Conservation (phyloP, 306 rosid genomes). For the Vachellia pachyceras region DNA sequence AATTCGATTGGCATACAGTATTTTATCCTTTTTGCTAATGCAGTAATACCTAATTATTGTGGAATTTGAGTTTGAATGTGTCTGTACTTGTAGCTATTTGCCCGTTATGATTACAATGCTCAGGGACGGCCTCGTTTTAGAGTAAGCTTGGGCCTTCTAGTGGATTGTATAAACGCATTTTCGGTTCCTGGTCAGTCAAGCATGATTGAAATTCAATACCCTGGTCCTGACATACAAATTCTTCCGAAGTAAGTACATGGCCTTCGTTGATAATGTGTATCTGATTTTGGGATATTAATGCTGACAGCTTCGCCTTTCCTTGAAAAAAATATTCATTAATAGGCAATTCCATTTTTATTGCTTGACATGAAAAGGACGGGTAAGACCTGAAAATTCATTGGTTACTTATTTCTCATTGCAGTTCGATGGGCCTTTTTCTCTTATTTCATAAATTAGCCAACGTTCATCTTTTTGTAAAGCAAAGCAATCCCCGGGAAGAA, state of each 20-base stretch:
- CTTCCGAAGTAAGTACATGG: slow-evolving; percentile 71
- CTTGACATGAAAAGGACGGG: slow-evolving; percentile 8
- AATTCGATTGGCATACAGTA: not conserved
- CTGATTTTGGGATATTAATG: not conserved
- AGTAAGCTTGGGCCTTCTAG: slow-evolving; percentile 83
- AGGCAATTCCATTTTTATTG: not conserved
- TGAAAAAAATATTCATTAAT: not conserved
- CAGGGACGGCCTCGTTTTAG: slow-evolving; percentile 88
- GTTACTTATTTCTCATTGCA: slow-evolving; percentile 4
- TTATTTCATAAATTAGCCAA: not conserved
- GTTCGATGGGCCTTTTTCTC: not conserved
- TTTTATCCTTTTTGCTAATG: not conserved
- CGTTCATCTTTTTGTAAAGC: not conserved
- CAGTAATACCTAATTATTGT: not conserved
- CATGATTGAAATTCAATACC: slow-evolving; percentile 75
- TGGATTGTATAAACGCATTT: slow-evolving; percentile 84
- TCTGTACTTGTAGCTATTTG: slow-evolving; percentile 55
- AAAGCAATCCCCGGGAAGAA: not conserved
- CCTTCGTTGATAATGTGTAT: not conserved
- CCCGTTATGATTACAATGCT: slow-evolving; percentile 75
- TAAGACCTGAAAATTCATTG: not conserved
- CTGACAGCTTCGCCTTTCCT: not conserved
- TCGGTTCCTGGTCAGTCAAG: slow-evolving; percentile 73
- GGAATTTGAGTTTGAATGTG: slow-evolving; percentile 3
- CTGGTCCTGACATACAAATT: slow-evolving; percentile 95